Percentiles rank a stretch among this genome's conserved stretches.
phyloP scores from a whole-genome alignment of 2,329 filamentous ascomycete genomes.

The Knoxdaviesia capensis region DNA sequence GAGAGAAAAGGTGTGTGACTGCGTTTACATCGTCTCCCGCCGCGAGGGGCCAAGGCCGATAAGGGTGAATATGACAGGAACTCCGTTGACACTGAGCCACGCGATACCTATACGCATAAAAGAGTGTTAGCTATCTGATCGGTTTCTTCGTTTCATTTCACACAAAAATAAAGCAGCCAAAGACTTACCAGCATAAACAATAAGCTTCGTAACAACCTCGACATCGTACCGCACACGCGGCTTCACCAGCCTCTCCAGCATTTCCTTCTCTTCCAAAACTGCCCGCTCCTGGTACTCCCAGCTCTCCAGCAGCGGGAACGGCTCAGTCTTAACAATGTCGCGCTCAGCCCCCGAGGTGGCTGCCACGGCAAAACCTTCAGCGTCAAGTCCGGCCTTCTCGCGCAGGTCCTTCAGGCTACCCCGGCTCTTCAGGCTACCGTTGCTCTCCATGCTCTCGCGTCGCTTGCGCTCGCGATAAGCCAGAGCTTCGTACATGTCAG shows the following conservation, averaged over 20 bases:
- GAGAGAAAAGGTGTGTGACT: too few species aligned
- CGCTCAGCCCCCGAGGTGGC: conserved; percentile 7
- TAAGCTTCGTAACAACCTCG: conserved; percentile 92
- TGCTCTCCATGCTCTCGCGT: conserved; percentile 32
- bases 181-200: conserved; percentile 71
- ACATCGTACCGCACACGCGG: conserved; percentile 90
- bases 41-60: conserved; percentile 28
- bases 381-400: conserved; percentile 13
- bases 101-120: conserved; percentile 42
- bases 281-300: conserved; percentile 17
- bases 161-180: conserved; percentile 2
- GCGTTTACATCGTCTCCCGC: conserved; percentile 7
- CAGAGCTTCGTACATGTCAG: conserved; percentile 87
- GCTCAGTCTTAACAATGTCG: conserved; percentile 8
- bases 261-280: conserved; percentile 47
- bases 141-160: conserved; percentile 4
- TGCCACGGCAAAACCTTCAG: conserved; percentile 4
- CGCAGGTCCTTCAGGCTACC: conserved; percentile 4
- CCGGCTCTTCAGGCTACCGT: conserved; percentile 24
- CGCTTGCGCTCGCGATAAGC: conserved; percentile 59
- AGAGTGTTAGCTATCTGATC: conserved; percentile 5
- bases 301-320: too few species aligned
- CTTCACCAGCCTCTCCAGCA: conserved; percentile 68
- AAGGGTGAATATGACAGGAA: conserved; percentile 51
- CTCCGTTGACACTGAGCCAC: conserved; percentile 59